These are phyloP conservation scores for Exophiala sp. DNA, from an alignment of 2,329 filamentous ascomycete species.

Conservation along the genomic window DNA sequence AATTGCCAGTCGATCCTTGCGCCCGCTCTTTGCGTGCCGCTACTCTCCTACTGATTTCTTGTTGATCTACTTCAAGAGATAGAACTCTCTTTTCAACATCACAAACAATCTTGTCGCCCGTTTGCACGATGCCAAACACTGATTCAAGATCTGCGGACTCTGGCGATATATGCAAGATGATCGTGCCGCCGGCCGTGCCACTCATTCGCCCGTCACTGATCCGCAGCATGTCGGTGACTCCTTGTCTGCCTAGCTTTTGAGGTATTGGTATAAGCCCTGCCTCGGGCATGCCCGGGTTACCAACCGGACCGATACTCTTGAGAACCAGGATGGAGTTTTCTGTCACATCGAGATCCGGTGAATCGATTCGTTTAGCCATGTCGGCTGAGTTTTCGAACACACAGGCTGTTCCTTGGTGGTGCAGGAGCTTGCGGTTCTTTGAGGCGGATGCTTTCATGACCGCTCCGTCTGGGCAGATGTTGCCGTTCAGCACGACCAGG, in stretches of 20 bases:
- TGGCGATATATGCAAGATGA: constrained; percentile 53
- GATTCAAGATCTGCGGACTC: constrained; percentile 49
- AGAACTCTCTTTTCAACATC: constrained; percentile 44
- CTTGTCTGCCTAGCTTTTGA: constrained; percentile 45
- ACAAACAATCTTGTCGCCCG: constrained; percentile 48
- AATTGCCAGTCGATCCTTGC: not conserved
- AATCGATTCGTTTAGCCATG: constrained; percentile 46
- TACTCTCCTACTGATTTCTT: constrained; percentile 41
- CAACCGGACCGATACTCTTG: constrained; percentile 50
- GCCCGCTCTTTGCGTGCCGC: constrained; percentile 22
- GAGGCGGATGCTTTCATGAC: constrained; percentile 52
- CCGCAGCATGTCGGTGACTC: constrained; percentile 53
- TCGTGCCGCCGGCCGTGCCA: constrained; percentile 54
- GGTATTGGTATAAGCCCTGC: constrained; percentile 52
- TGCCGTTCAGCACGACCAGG: constrained; percentile 46
- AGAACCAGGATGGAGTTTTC: constrained; percentile 47
- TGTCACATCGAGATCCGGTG: constrained; percentile 42
- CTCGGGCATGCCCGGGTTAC: constrained; percentile 54
- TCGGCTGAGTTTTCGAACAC: constrained; percentile 50
- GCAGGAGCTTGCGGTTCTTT: constrained; percentile 45
- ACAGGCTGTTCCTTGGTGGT: constrained; percentile 44
- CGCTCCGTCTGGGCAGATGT: constrained; percentile 48
- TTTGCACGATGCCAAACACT: constrained; percentile 47
- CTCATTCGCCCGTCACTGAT: constrained; percentile 55
- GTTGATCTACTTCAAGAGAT: constrained; percentile 41